phyloP scores from a whole-genome alignment of 371 early-diverging fungal genomes.

The Fennellomyces sp. region DNA sequence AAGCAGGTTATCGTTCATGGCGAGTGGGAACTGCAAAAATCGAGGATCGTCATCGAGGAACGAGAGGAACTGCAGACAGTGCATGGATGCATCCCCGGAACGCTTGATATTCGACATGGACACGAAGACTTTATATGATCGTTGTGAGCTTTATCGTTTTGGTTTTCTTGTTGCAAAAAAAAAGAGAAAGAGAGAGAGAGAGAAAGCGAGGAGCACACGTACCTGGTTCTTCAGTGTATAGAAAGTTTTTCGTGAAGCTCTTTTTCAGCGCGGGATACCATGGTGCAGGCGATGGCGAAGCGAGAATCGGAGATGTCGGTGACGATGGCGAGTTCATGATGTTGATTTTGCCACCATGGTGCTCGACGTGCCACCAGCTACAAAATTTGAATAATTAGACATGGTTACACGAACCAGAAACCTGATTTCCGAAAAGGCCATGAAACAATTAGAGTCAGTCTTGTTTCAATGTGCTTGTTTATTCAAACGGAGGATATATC shows the following conservation, averaged over 20 bases:
- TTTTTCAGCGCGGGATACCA: conserved; percentile 22
- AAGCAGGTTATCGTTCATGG: conserved; percentile 61
- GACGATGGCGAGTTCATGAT: conserved; percentile 15
- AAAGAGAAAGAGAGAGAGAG: no score
- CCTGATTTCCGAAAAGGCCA: background rate
- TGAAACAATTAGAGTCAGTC: background rate
- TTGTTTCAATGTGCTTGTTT: no score
- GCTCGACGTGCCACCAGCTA: background rate
- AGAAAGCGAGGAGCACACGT: no score
- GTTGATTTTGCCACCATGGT: background rate
- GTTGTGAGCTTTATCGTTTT: background rate
- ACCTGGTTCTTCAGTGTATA: conserved; percentile 18
- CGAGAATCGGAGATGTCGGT: conserved; percentile 19
- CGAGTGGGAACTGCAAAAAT: conserved; percentile 55
- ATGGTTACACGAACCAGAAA: background rate
- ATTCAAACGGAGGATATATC: conserved; percentile 15
- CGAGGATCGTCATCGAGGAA: conserved; percentile 60
- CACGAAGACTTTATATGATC: conserved; percentile 38
- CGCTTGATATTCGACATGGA: conserved; percentile 53
- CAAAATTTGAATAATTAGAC: background rate
- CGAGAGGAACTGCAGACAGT: conserved; percentile 51
- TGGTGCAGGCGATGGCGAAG: conserved; percentile 17
- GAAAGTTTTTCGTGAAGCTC: conserved; percentile 20
- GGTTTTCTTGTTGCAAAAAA: background rate
- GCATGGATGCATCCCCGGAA: conserved; percentile 52